Percentiles rank a stretch among this genome's conserved stretches.
phyloP scores from a whole-genome alignment of 1,139 yeast genomes.

The Lodderomyces jiufengensis region DNA sequence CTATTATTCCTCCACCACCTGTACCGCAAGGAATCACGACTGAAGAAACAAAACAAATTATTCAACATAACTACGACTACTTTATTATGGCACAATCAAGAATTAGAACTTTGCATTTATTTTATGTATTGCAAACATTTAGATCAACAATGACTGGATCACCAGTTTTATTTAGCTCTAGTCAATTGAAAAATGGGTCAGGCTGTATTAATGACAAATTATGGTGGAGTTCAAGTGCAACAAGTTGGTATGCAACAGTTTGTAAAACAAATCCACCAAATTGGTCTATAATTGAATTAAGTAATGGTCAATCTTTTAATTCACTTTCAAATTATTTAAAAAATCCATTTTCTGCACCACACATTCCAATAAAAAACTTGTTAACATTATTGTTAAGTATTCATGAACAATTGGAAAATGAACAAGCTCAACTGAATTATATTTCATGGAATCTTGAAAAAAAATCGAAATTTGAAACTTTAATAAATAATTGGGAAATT shows the following conservation, averaged over 20 bases:
- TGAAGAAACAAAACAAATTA: constrained; percentile 13
- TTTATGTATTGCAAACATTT: constrained; percentile 68
- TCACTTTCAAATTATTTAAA: constrained; percentile 41
- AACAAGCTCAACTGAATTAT: constrained; percentile 26
- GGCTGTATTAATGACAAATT: constrained; percentile 67
- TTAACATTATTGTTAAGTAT: constrained; percentile 66
- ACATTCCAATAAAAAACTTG: constrained; percentile 52
- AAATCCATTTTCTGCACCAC: constrained; percentile 4
- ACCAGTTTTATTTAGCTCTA: constrained; percentile 51
- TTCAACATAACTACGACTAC: constrained; percentile 58
- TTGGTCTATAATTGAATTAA: constrained; percentile 43
- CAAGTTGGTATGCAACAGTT: constrained; percentile 51
- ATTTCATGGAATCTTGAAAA: constrained; percentile 59
- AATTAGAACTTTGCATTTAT: constrained; percentile 79
- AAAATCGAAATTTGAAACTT: constrained; percentile 50
- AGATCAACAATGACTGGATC: constrained; percentile 66
- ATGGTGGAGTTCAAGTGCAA: constrained; percentile 60
- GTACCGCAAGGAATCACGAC: constrained; percentile 17
- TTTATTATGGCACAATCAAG: constrained; percentile 80
- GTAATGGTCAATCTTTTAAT: constrained; percentile 54
- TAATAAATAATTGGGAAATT: constrained; percentile 64
- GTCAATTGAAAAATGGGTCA: constrained; percentile 67
- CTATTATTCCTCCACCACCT: constrained; percentile 55
- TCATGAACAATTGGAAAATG: constrained; percentile 64
- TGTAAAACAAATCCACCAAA: constrained; percentile 14